Percentiles rank a stretch among this genome's conserved stretches.
phyloP scores from a whole-genome alignment of 306 rosid species.

The Ochetophila trinervis region DNA sequence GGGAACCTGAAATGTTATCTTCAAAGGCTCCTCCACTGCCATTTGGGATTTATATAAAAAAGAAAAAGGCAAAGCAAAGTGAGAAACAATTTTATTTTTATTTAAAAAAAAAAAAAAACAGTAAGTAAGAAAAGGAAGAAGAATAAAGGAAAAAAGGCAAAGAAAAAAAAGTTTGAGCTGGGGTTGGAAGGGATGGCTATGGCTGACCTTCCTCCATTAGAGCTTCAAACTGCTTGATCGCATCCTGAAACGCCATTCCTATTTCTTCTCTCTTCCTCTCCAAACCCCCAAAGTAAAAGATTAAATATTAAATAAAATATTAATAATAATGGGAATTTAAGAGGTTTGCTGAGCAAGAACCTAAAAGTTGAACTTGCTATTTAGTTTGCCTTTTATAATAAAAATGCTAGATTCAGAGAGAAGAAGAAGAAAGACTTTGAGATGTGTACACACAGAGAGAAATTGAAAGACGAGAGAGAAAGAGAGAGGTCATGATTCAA shows the following conservation, averaged over 20 bases:
- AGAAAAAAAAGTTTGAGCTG: conserved; percentile 17
- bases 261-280: conserved; percentile 28
- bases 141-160: background rate
- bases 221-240: conserved; percentile 54
- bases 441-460: background rate
- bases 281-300: conserved; percentile 2
- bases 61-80: background rate
- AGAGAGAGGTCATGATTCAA: conserved; percentile 36
- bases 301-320: background rate
- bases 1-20: conserved; percentile 76
- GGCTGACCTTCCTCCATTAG: conserved; percentile 68
- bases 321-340: background rate
- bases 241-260: conserved; percentile 74
- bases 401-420: conserved; percentile 6
- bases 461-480: conserved; percentile 1
- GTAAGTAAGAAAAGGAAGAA: background rate
- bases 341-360: background rate
- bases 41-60: conserved; percentile 23
- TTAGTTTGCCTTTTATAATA: background rate
- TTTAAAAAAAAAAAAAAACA: background rate
- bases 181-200: background rate
- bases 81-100: background rate
- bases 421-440: too few relatives aligned
- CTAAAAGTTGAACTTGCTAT: background rate
- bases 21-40: conserved; percentile 70